phyloP scores from a whole-genome alignment of 768 basidiomycete genomes.

The Termitomyces bulborhizus region DNA sequence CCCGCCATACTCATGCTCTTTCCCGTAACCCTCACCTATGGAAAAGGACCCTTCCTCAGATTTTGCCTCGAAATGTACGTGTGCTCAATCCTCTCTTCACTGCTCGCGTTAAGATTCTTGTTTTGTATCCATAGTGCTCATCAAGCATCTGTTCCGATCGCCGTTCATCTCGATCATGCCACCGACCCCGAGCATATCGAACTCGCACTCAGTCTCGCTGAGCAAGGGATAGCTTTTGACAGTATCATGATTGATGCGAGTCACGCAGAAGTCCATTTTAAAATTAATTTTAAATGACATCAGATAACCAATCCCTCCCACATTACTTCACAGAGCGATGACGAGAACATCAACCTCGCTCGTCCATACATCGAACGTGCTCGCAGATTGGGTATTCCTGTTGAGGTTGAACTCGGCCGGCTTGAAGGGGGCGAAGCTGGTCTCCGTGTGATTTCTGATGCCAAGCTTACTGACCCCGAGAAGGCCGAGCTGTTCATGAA shows the following conservation, averaged over 20 bases:
- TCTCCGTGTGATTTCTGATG: constrained; percentile 37
- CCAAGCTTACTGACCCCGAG: constrained; percentile 37
- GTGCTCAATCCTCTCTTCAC: not conserved
- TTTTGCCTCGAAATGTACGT: constrained; percentile 37
- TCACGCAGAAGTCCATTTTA: constrained; percentile 33
- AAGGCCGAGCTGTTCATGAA: constrained; percentile 38
- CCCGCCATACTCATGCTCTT: constrained; percentile 41
- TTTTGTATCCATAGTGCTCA: constrained; percentile 25
- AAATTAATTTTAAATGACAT: not conserved
- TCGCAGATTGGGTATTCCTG: constrained; percentile 29
- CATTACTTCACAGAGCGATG: constrained; percentile 30
- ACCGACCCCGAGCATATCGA: constrained; percentile 40
- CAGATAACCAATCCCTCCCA: not conserved
- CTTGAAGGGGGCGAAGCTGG: constrained; percentile 46
- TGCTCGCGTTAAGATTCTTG: not conserved
- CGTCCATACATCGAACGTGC: constrained; percentile 40
- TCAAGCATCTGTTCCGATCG: constrained; percentile 40
- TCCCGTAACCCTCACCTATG: constrained; percentile 39
- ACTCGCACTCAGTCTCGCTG: constrained; percentile 36
- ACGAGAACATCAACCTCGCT: constrained; percentile 39
- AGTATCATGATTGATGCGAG: constrained; percentile 48
- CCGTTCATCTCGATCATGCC: constrained; percentile 44
- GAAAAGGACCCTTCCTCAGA: constrained; percentile 37
- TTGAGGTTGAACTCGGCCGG: constrained; percentile 43
- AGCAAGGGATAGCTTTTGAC: constrained; percentile 39